phyloP scores from a whole-genome alignment of 805 yeast genomes.

The Saccharomyces jurei region DNA sequence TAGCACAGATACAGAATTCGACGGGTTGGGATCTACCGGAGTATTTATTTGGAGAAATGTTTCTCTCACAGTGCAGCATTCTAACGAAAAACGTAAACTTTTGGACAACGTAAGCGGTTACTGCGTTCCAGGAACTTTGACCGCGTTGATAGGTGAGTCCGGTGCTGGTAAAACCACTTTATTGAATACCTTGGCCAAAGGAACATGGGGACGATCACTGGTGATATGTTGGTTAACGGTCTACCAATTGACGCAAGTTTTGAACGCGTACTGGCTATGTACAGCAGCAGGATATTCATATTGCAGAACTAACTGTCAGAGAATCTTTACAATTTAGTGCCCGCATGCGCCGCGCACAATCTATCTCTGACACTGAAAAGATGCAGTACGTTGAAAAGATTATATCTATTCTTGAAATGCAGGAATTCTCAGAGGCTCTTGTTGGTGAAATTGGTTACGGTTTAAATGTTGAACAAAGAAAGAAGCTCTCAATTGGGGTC shows the following conservation, averaged over 20 bases:
- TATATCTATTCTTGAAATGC: slow-evolving; percentile 55
- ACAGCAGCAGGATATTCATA: slow-evolving; percentile 66
- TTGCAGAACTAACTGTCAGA: slow-evolving; percentile 56
- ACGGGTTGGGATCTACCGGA: slow-evolving; percentile 30
- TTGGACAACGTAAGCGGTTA: slow-evolving; percentile 60
- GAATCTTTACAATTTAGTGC: slow-evolving; percentile 62
- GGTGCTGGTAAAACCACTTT: slow-evolving; percentile 75
- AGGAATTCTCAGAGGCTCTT: slow-evolving; percentile 55
- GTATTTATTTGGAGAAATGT: slow-evolving; percentile 69
- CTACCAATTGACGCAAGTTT: slow-evolving; percentile 44
- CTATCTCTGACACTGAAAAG: slow-evolving; percentile 44
- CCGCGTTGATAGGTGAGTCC: slow-evolving; percentile 66
- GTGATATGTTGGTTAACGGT: slow-evolving; percentile 55
- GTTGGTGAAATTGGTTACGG: slow-evolving; percentile 65
- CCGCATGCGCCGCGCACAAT: slow-evolving; percentile 48
- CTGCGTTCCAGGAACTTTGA: slow-evolving; percentile 68
- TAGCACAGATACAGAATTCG: slow-evolving; percentile 7
- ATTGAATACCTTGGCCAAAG: slow-evolving; percentile 59
- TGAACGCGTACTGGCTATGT: slow-evolving; percentile 53
- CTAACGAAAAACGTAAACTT: slow-evolving; percentile 46
- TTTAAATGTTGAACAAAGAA: slow-evolving; percentile 51
- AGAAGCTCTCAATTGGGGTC: slow-evolving; percentile 54
- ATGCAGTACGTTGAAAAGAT: slow-evolving; percentile 56
- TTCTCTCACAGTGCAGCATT: slow-evolving; percentile 54
- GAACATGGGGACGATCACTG: slow-evolving; percentile 57